Evolutionary conservation across 1,284 basidiomycete species (phyloP).

Genomic region (Cryptococcus deneoformans): DNA sequence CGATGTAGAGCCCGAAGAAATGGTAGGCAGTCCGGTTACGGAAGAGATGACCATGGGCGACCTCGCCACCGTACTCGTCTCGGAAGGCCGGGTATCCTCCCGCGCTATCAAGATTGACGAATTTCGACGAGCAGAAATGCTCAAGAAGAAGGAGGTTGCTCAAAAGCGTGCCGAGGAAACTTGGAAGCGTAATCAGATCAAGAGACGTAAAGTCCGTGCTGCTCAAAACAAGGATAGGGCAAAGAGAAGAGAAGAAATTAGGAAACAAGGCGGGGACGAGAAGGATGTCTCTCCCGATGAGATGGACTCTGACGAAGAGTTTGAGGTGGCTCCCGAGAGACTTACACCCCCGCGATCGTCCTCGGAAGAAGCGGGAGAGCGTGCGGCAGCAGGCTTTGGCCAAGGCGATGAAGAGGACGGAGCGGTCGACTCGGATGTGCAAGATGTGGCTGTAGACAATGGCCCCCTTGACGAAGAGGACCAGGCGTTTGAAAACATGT

Average conservation of each 20-base stretch:
- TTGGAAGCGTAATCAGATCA: slow-evolving; percentile 30
- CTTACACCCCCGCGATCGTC: slow-evolving; percentile 33
- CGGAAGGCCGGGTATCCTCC: slow-evolving; percentile 30
- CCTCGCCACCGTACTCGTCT: slow-evolving; percentile 23
- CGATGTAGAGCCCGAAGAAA: slow-evolving; percentile 26
- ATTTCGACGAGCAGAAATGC: slow-evolving; percentile 12
- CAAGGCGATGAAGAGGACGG: slow-evolving; percentile 6
- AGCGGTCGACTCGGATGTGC: slow-evolving; percentile 13
- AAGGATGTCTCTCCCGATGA: slow-evolving; percentile 35
- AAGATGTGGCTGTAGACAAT: slow-evolving; percentile 10
- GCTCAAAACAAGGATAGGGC: slow-evolving; percentile 26
- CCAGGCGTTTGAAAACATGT: neutral
- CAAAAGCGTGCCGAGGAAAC: slow-evolving; percentile 3
- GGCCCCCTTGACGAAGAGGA: slow-evolving; percentile 17
- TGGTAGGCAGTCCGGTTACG: slow-evolving; percentile 29
- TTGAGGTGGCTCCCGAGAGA: slow-evolving; percentile 33
- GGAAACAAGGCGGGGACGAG: slow-evolving; percentile 19
- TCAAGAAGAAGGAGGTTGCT: slow-evolving; percentile 11
- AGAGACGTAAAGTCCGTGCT: slow-evolving; percentile 30
- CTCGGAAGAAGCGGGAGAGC: neutral
- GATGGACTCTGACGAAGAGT: slow-evolving; percentile 39
- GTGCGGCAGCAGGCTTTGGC: neutral
- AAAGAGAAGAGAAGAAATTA: slow-evolving; percentile 18
- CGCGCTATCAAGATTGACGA: slow-evolving; percentile 26
- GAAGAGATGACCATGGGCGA: slow-evolving; percentile 23